These are phyloP conservation scores for Fusarium albosuccineum DNA, from an alignment of 2,329 filamentous ascomycete genomes.

Conservation along the genomic window DNA sequence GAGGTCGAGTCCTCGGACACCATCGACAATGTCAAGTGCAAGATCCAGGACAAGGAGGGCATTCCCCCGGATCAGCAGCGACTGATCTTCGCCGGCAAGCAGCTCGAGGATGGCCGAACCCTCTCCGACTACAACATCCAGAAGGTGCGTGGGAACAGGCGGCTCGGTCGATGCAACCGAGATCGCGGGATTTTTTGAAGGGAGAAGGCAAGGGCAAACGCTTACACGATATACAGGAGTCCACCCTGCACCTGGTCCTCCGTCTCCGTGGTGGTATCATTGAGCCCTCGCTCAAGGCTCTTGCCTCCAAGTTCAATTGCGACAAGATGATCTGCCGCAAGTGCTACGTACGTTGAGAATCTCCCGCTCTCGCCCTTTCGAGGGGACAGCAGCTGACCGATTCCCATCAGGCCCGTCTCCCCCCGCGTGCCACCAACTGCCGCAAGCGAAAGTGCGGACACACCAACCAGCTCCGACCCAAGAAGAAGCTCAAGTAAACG, in stretches of 20 bases:
- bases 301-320: constrained; percentile 99
- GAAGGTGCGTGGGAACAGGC: constrained; percentile 75
- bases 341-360: constrained; percentile 86
- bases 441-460: constrained; percentile 99
- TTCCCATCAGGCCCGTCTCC: constrained; percentile 78
- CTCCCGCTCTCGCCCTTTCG: background rate
- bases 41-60: constrained; percentile 99
- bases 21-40: constrained; percentile 99
- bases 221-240: constrained; percentile 75
- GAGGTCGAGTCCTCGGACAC: constrained; percentile 99
- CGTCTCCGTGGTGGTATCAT: constrained; percentile 99
- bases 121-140: constrained; percentile 99
- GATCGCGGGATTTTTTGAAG: background rate
- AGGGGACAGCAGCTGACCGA: background rate
- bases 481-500: constrained; percentile 98
- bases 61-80: constrained; percentile 99
- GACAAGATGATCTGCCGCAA: constrained; percentile 99
- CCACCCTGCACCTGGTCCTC: constrained; percentile 97
- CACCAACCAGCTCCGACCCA: constrained; percentile 99
- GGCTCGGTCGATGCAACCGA: constrained; percentile 5
- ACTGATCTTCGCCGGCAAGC: constrained; percentile 98
- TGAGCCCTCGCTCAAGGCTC: constrained; percentile 97
- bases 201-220: constrained; percentile 15
- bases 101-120: constrained; percentile 98
- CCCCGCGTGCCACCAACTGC: constrained; percentile 99